Percentiles rank a stretch among this genome's conserved stretches.
These are phyloP conservation scores for Symbiodinium natans DNA, from an alignment of 73 alveolate species.

Conservation along the genomic window DNA sequence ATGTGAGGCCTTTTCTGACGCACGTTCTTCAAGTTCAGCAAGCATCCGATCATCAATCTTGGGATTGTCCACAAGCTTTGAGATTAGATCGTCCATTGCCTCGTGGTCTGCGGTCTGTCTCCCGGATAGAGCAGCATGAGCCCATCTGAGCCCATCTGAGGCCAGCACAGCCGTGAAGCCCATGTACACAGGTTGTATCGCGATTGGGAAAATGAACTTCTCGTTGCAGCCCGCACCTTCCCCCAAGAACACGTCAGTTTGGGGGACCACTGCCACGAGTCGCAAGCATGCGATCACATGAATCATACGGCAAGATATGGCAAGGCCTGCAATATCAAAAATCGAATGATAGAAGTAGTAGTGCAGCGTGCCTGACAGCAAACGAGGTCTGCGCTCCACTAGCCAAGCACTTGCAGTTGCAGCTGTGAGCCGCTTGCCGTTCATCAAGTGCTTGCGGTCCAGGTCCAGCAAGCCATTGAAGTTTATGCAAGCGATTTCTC, in stretches of 20 bases:
- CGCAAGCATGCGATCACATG: too few species aligned
- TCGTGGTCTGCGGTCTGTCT: neutral
- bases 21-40: too few species aligned
- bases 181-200: slow-evolving; percentile 71
- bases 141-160: neutral
- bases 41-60: slow-evolving; percentile 72
- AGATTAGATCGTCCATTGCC: slow-evolving; percentile 84
- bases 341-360: slow-evolving; percentile 85
- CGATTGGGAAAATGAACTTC: slow-evolving; percentile 90
- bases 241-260: neutral
- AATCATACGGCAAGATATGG: neutral
- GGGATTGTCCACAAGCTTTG: slow-evolving; percentile 60
- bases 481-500: slow-evolving; percentile 81
- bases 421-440: slow-evolving; percentile 11
- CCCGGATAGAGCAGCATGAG: too few species aligned
- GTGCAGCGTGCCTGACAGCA: slow-evolving; percentile 67
- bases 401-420: neutral
- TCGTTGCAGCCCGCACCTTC: slow-evolving; percentile 76
- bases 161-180: slow-evolving; percentile 31
- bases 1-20: too few species aligned
- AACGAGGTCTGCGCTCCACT: neutral
- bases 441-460: slow-evolving; percentile 55
- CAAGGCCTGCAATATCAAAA: slow-evolving; percentile 84
- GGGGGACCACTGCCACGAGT: too few species aligned
- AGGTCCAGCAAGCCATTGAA: slow-evolving; percentile 58